phyloP scores from a whole-genome alignment of 2,329 filamentous ascomycete genomes.

The Chrysoporthe cubensis region DNA sequence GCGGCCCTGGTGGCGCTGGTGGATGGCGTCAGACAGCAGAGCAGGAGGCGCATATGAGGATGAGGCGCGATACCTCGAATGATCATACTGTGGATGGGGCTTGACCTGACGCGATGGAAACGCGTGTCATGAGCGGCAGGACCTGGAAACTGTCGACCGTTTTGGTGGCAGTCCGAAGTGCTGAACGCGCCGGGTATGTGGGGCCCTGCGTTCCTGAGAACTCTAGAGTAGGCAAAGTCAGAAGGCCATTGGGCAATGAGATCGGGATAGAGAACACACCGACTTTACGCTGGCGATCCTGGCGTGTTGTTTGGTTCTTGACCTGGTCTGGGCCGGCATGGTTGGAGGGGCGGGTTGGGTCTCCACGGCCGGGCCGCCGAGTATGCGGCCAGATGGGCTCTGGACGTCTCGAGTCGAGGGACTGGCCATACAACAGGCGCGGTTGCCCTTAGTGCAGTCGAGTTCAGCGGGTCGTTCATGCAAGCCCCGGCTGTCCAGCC shows the following conservation, averaged over 20 bases:
- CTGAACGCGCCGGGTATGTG: slow-evolving; percentile 23
- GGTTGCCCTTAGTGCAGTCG: slow-evolving; percentile 15
- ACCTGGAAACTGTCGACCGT: slow-evolving; percentile 3
- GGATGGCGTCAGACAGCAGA: slow-evolving; percentile 8
- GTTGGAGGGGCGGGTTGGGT: slow-evolving; percentile 27
- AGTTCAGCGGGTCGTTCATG: slow-evolving; percentile 28
- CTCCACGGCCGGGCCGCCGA: slow-evolving; percentile 28
- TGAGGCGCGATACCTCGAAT: slow-evolving; percentile 10
- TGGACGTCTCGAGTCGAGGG: slow-evolving; percentile 20
- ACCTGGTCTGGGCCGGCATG: slow-evolving; percentile 6
- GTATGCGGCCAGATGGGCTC: slow-evolving; percentile 29
- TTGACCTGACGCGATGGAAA: slow-evolving; percentile 24
- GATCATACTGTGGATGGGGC: slow-evolving; percentile 18
- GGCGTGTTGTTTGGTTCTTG: slow-evolving; percentile 19
- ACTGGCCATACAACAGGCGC: slow-evolving; percentile 27
- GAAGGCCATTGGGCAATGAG: slow-evolving; percentile 23
- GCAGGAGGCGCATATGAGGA: neutral
- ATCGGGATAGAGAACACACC: slow-evolving; percentile 27
- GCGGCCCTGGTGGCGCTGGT: slow-evolving; percentile 1
- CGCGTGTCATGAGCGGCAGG: slow-evolving; percentile 21
- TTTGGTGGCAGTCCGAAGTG: slow-evolving; percentile 7
- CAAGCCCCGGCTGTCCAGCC: slow-evolving; percentile 28
- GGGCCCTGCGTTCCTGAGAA: slow-evolving; percentile 17
- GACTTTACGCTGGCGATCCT: slow-evolving; percentile 30
- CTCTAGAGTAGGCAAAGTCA: slow-evolving; percentile 17